phyloP scores from a whole-genome alignment of 2,329 filamentous ascomycete species.

The Monilinia vaccinii-corymbosi region DNA sequence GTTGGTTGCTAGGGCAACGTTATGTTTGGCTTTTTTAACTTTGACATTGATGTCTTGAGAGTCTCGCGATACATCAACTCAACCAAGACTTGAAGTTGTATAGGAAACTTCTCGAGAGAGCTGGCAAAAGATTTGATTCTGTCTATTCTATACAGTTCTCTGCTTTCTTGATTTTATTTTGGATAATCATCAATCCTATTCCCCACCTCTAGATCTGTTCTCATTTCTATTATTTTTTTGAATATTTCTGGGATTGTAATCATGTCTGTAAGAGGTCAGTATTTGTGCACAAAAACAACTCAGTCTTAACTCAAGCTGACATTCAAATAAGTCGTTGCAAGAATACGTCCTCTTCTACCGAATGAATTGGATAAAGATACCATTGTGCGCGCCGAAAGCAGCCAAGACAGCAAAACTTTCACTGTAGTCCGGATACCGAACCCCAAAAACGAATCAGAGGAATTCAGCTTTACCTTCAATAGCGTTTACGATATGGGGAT shows the following conservation, averaged over 20 bases:
- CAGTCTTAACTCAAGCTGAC: conserved; percentile 41
- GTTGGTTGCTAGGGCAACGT: conserved; percentile 1
- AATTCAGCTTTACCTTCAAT: conserved; percentile 92
- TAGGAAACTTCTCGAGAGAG: not conserved
- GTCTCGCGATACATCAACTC: not conserved
- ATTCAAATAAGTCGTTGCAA: conserved; percentile 63
- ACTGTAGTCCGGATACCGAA: conserved; percentile 81
- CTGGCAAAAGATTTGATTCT: not conserved
- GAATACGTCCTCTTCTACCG: conserved; percentile 80
- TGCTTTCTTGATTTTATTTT: not conserved
- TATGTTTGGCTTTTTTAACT: not conserved
- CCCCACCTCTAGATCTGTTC: not conserved
- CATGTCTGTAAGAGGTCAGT: conserved; percentile 25
- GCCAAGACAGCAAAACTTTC: conserved; percentile 50
- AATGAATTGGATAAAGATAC: conserved; percentile 80
- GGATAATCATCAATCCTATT: conserved; percentile 1
- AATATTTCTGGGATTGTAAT: not conserved
- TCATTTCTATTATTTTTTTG: not conserved
- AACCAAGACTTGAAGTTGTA: not conserved
- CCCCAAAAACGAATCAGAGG: conserved; percentile 83
- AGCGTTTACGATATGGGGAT: conserved; percentile 76
- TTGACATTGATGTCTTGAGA: not conserved
- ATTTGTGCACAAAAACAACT: not conserved
- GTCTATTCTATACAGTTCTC: not conserved
- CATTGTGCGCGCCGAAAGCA: conserved; percentile 63